A percentile compares a stretch with the other conserved stretches of the same genome.
Conservation (phyloP, 2,329 filamentous ascomycete genomes). For the Fusarium longipes region DNA sequence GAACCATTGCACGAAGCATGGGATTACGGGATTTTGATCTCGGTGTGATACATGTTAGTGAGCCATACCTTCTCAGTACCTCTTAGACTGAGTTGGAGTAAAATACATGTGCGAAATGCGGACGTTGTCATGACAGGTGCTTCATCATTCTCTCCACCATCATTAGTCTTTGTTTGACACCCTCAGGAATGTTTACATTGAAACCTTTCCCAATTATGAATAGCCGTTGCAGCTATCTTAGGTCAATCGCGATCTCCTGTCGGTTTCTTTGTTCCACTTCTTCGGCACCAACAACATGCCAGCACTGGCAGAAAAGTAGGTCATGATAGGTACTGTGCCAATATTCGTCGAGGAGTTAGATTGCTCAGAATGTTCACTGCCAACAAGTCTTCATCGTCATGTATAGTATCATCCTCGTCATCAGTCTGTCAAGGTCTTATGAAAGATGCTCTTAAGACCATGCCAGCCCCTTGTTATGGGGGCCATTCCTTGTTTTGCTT, state of each 20-base stretch:
- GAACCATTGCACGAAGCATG: background rate
- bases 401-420: constrained; percentile 28
- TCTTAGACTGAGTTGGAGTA: background rate
- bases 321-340: constrained; percentile 18
- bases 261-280: constrained; percentile 1
- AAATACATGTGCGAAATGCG: background rate
- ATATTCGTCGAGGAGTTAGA: background rate
- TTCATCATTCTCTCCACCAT: background rate
- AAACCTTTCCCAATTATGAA: background rate
- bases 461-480: background rate
- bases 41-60: background rate
- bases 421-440: background rate
- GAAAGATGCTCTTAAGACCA: background rate
- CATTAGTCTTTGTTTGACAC: background rate
- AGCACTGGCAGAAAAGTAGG: constrained; percentile 8
- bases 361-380: background rate
- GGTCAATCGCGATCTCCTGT: background rate
- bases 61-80: background rate
- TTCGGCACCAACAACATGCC: constrained; percentile 5
- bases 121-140: background rate
- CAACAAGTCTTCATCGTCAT: constrained; percentile 20
- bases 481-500: background rate
- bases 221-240: background rate
- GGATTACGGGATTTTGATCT: constrained; percentile 3
- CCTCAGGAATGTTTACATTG: background rate